Percentiles rank a stretch among this genome's conserved stretches.
Evolutionary conservation across 768 basidiomycete genomes (phyloP).

Genomic region (Panaeolus papilionaceus): DNA sequence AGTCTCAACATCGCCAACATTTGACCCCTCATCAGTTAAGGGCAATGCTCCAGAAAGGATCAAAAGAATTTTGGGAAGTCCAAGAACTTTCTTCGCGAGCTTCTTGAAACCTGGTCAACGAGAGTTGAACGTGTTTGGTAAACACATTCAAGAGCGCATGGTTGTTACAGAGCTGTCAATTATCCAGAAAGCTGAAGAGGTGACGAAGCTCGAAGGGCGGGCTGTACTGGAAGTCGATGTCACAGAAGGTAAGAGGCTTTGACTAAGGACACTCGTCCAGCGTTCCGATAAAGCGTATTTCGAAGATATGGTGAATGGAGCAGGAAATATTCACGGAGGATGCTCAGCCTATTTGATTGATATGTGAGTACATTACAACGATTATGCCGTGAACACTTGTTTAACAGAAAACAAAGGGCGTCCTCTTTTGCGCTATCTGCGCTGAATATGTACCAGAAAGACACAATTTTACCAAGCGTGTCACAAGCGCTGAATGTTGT

Average conservation of each 20-base stretch:
- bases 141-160: constrained; percentile 32
- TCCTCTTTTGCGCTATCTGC: constrained; percentile 54
- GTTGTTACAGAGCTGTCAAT: constrained; percentile 46
- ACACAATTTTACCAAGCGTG: constrained; percentile 38
- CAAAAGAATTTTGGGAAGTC: constrained; percentile 30
- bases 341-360: constrained; percentile 61
- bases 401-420: constrained; percentile 40
- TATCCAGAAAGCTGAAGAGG: constrained; percentile 46
- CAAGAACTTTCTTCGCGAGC: constrained; percentile 23
- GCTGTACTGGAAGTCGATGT: constrained; percentile 50
- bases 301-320: constrained; percentile 56
- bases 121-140: constrained; percentile 28
- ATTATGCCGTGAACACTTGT: neutral
- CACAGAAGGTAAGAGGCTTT: constrained; percentile 41
- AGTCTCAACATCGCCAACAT: neutral
- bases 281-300: neutral
- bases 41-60: constrained; percentile 34
- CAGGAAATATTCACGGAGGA: constrained; percentile 55
- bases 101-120: constrained; percentile 21
- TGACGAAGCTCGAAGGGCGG: constrained; percentile 45
- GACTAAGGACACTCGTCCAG: neutral
- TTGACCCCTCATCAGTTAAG: constrained; percentile 23
- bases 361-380: constrained; percentile 38
- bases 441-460: constrained; percentile 33
- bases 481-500: constrained; percentile 59